Base-by-base conservation (phyloP, 2,329 filamentous ascomycete species). In the Alternaria sp. region DNA sequence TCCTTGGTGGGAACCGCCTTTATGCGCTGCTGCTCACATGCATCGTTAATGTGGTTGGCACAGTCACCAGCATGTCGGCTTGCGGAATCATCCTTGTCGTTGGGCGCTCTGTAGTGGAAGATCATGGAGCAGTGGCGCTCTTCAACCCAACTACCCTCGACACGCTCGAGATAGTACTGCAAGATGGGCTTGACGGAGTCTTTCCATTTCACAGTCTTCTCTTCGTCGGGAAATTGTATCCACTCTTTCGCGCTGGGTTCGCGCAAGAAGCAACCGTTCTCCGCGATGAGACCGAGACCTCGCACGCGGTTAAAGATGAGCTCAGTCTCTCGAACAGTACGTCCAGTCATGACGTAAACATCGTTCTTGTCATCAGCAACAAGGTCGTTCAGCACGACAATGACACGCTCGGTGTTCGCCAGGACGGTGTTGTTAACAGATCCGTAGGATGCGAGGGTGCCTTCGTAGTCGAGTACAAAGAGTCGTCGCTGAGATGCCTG, bases 381-480 rank as follows among this genome's bases (percentile, higher is more conserved):
- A 14, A 98, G 82, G 61, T 97, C 93, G 63, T 91, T 94, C 14
- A 98, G 81, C 0, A 93, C 89, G 64, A 94, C 92, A 50, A 97
- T 86, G 0, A 94, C 94, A 26, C 93, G 90, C 82, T 96, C 91
- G 3, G 94, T 94, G 68, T 92, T 96, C 55, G 93, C 91, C 18
- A 96, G 86, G 53, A 97, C 93, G 65, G 96, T 95, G 74, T 92
- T 91, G 64, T 89, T 92, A 60, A 93, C 90, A 0, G 92, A 92
- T 5, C 93, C 93, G 87, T 93, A 96, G 57, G 91, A 93, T 46
- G 96, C 92, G 8, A 98, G 84, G 0, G 95, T 98, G 47, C 94
- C 95, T 79, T 98, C 95, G 75, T 97, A 97, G 75, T 98, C 95
- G 47, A 98, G 85, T 68, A 98, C 90, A 79, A 98, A 96, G 3